Evolutionary conservation across 1,284 basidiomycete species (phyloP).

Genomic region (Coniferiporia sulphurascens): DNA sequence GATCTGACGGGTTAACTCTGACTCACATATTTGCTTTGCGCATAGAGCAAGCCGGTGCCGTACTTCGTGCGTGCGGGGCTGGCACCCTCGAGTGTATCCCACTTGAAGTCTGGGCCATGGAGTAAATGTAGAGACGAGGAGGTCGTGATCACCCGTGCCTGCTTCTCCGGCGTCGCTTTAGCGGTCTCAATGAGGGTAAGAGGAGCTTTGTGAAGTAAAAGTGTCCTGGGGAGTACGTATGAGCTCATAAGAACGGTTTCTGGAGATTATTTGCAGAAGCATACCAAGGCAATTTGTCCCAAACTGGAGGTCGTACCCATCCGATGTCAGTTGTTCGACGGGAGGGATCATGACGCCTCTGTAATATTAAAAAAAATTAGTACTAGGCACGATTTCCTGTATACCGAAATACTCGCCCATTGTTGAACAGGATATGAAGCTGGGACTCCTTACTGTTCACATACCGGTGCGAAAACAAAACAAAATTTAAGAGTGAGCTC

Average conservation of each 20-base stretch:
- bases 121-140: constrained; percentile 31
- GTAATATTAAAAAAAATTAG: neutral
- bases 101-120: constrained; percentile 28
- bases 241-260: no score
- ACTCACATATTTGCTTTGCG: constrained; percentile 41
- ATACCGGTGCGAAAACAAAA: neutral
- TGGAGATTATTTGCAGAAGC: no score
- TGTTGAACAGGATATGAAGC: constrained; percentile 22
- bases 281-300: constrained; percentile 48
- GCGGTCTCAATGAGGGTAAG: constrained; percentile 40
- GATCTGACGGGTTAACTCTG: constrained; percentile 21
- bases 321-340: constrained; percentile 38
- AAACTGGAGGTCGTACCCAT: constrained; percentile 58
- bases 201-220: constrained; percentile 47
- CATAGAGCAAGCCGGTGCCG: constrained; percentile 31
- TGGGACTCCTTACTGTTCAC: constrained; percentile 13
- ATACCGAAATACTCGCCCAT: constrained; percentile 29
- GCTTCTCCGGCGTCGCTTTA: constrained; percentile 26
- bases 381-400: neutral
- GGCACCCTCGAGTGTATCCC: constrained; percentile 33
- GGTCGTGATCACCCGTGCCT: constrained; percentile 39
- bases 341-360: constrained; percentile 56
- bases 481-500: constrained; percentile 13
- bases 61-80: constrained; percentile 29
- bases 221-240: constrained; percentile 27